These are phyloP conservation scores for Neophaeococcomyces aloes DNA, from an alignment of 2,329 filamentous ascomycete genomes.

Conservation along the genomic window DNA sequence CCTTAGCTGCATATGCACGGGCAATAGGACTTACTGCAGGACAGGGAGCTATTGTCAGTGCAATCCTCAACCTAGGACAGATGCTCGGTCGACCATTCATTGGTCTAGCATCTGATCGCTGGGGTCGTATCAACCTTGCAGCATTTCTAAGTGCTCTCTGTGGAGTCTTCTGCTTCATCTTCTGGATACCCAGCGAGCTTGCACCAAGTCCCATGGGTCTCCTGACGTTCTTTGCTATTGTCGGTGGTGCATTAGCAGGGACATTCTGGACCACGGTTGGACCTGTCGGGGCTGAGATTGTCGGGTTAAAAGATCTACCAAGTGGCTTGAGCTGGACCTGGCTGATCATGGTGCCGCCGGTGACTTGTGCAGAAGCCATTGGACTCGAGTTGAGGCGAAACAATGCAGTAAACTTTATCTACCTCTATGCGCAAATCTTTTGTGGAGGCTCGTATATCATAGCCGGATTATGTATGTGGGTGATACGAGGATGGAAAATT, in stretches of 20 bases:
- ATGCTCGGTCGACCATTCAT: constrained; percentile 47
- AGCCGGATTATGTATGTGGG: constrained; percentile 38
- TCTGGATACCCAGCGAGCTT: constrained; percentile 51
- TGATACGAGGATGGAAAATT: constrained; percentile 33
- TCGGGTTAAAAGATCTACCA: constrained; percentile 48
- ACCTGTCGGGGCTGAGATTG: constrained; percentile 51
- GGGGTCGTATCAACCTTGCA: constrained; percentile 55
- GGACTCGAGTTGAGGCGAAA: constrained; percentile 42
- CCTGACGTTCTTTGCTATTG: constrained; percentile 48
- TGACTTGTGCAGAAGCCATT: constrained; percentile 43
- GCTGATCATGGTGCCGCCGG: constrained; percentile 46
- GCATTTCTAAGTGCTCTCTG: constrained; percentile 44
- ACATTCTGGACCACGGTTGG: constrained; percentile 42
- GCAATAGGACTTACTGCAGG: constrained; percentile 47
- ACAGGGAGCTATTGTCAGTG: constrained; percentile 53
- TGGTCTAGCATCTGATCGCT: constrained; percentile 51
- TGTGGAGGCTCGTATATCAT: constrained; percentile 51
- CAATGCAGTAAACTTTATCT: constrained; percentile 38
- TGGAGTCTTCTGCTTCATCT: constrained; percentile 47
- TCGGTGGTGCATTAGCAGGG: constrained; percentile 49
- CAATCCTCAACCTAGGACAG: constrained; percentile 54
- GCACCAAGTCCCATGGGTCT: constrained; percentile 38
- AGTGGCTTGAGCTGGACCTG: constrained; percentile 49
- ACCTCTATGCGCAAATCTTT: constrained; percentile 42
- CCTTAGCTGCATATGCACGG: constrained; percentile 51